Percentiles rank a stretch among this genome's conserved stretches.
phyloP scores from a whole-genome alignment of 495 filamentous ascomycete genomes.

The Cercophora newfieldiana region DNA sequence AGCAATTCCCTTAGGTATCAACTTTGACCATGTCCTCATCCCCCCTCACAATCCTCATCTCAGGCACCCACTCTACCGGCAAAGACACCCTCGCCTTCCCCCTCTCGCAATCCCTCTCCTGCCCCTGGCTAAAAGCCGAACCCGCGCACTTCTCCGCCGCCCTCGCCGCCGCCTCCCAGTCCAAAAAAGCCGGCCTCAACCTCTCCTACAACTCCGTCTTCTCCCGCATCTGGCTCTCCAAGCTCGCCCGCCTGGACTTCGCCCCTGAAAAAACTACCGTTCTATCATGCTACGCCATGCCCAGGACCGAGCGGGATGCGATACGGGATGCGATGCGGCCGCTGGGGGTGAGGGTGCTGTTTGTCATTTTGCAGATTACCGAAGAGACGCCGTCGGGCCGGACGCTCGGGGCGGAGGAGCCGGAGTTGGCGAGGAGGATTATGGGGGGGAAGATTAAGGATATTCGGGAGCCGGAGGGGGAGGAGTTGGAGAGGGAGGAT shows the following conservation, averaged over 20 bases:
- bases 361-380: slow-evolving; percentile 17
- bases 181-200: neutral
- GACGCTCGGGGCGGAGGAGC: slow-evolving; percentile 17
- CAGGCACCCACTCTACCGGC: slow-evolving; percentile 17
- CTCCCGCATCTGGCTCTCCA: slow-evolving; percentile 14
- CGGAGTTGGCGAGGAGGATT: slow-evolving; percentile 5
- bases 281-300: slow-evolving; percentile 11
- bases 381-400: slow-evolving; percentile 12
- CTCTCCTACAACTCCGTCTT: slow-evolving; percentile 11
- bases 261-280: neutral
- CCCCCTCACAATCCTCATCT: neutral
- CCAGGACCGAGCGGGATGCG: slow-evolving; percentile 6
- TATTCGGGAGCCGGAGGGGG: slow-evolving; percentile 9
- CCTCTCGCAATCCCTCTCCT: neutral
- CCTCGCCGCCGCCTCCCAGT: slow-evolving; percentile 4
- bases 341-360: neutral
- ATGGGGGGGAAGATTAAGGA: slow-evolving; percentile 10
- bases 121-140: slow-evolving; percentile 16
- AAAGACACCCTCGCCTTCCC: slow-evolving; percentile 15
- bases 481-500: slow-evolving; percentile 7
- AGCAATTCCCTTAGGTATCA: too few species aligned
- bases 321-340: slow-evolving; percentile 1
- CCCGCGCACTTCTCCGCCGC: neutral
- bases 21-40: neutral
- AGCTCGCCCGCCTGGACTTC: slow-evolving; percentile 9